Evolutionary conservation across 805 yeast species (phyloP).

Genomic region (Metschnikowia lunata): DNA sequence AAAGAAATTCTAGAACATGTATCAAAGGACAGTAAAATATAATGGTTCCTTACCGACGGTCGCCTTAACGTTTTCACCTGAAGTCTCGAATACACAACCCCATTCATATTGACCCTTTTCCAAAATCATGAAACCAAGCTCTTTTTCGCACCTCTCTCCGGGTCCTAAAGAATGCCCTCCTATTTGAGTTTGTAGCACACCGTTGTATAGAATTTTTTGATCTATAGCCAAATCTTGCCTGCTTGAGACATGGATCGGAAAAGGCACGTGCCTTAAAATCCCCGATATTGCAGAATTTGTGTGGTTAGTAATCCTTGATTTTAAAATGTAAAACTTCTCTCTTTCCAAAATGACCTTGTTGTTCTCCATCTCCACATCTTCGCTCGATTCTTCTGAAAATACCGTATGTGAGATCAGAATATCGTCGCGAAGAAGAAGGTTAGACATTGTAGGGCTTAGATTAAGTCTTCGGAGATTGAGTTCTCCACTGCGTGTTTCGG

Average conservation of each 20-base stretch:
- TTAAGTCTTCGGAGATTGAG: constrained; percentile 66
- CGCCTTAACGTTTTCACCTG: constrained; percentile 17
- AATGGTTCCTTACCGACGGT: constrained; percentile 30
- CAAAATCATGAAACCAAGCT: constrained; percentile 58
- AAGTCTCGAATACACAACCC: constrained; percentile 44
- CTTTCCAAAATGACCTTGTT: constrained; percentile 14
- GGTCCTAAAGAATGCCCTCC: constrained; percentile 37
- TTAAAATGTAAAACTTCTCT: constrained; percentile 51
- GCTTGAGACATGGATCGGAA: constrained; percentile 16
- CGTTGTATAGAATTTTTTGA: constrained; percentile 63
- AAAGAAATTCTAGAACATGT: background rate
- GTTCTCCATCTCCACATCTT: constrained; percentile 23
- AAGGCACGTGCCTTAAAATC: constrained; percentile 56
- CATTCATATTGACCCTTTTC: constrained; percentile 82
- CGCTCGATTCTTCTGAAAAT: constrained; percentile 6
- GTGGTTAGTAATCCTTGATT: constrained; percentile 48
- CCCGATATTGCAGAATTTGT: constrained; percentile 44
- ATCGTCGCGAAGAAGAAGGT: constrained; percentile 46
- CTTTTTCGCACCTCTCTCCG: constrained; percentile 38
- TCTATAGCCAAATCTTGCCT: constrained; percentile 34
- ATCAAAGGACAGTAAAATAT: constrained; percentile 21
- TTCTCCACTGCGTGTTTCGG: constrained; percentile 43
- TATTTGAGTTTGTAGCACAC: constrained; percentile 59
- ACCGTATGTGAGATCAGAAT: constrained; percentile 39
- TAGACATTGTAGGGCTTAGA: constrained; percentile 57